Conservation (phyloP, 2,329 filamentous ascomycete genomes). For the Cladosporium sp. region DNA sequence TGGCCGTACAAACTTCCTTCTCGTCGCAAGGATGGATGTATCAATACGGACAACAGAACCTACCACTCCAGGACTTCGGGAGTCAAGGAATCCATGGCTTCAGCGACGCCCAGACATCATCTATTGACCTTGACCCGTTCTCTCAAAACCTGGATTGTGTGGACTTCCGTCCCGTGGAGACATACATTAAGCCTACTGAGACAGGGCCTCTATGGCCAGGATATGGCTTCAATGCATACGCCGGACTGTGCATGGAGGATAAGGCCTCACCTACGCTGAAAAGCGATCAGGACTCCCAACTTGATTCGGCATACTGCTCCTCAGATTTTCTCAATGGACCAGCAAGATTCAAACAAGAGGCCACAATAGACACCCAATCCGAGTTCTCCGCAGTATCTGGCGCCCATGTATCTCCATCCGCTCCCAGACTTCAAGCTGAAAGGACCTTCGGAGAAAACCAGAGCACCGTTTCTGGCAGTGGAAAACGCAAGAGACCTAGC, state of each 20-base stretch:
- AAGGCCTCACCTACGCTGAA: not conserved
- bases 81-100: not conserved
- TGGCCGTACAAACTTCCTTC: too few relatives aligned
- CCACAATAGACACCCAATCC: not conserved
- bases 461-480: not conserved
- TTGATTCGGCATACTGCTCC: not conserved
- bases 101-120: too few relatives aligned
- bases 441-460: not conserved
- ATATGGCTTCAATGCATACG: not conserved
- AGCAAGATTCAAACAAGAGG: not conserved
- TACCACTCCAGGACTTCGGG: not conserved
- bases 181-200: not conserved
- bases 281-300: not conserved
- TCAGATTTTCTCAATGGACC: not conserved
- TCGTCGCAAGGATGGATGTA: too few relatives aligned
- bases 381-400: slow-evolving; percentile 1
- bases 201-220: not conserved
- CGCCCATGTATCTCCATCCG: not conserved
- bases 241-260: not conserved
- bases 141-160: not conserved
- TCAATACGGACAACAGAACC: too few relatives aligned
- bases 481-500: not conserved
- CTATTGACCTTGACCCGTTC: too few relatives aligned
- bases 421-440: not conserved
- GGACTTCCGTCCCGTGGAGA: not conserved